Evolutionary conservation across 257 asterid genomes (phyloP), one percentile per base, ranked within the genome.

Genomic region (Solanum virginianum): DNA sequence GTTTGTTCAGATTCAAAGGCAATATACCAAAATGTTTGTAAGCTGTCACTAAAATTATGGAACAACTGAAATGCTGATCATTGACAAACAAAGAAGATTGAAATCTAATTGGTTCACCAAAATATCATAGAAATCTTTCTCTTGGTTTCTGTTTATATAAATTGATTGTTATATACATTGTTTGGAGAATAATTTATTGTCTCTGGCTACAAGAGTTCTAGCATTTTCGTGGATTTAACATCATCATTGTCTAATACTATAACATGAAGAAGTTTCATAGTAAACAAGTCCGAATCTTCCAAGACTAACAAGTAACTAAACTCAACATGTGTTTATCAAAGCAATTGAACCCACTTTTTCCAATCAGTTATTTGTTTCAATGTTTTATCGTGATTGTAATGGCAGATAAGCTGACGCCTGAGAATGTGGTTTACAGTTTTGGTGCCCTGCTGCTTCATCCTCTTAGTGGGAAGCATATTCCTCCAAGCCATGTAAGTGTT

Each of bases 391-490:
- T 72, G 16, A 45, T 80, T 84, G 43, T 60, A 47, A 26, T 90
- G 87, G 82, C 90, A 90, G 93, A 92, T 77, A 84, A 87, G 80
- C 88, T 91, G 43, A 88, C 84, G 17, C 87, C 91, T 3, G 93
- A 89, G 86, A 91, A 91, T 80, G 89, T 88, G 4, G 89, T 91
- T 62, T 89, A 85, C 87, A 91, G 93, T 91, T 91, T 91, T 80
- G 93, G 93, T 68, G 88, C 93, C 57, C 81, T 91, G 68, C 84
- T 91, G 85, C 91, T 91, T 81, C 90, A 91, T 88, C 93, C 89
- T 87, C 90, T 91, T 68, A 89, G 91, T 11, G 93, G 93, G 83
- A 90, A 90, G 86, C 93, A 90, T 79, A 90, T 89, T 83, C 91
- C 91, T 22, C 93, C 93, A 0, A 88, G 90, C 89, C 92, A 91